Evolutionary conservation across 306 rosid species (phyloP), one percentile per base, ranked within the genome.

Genomic region (Castanospermum australe): DNA sequence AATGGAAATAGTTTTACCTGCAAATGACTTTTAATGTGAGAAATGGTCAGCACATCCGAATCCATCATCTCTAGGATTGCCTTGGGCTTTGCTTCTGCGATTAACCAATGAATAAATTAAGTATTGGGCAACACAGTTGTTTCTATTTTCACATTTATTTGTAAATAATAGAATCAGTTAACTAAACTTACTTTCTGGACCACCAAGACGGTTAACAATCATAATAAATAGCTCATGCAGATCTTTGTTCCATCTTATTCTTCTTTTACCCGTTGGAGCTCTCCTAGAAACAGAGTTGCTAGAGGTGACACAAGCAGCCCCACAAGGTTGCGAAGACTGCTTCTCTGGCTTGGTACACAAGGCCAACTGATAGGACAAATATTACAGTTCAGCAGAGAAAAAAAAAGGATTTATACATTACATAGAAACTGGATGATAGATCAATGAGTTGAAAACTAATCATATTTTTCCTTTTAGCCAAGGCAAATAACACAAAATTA

Each of bases 1-100:
- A 17, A 30, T 72, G 30, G 3, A 20, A 77, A 41, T 45, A 41
- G 30, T 5, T 56, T 68, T 68, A 84, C 90, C 90, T 87, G 90
- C 68, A 84, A 82, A 67, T 87, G 88, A 67, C 90, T 87, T 76
- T 84, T 87, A 45, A 87, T 67, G 11, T 87, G 90, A 65, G 86
- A 75, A 79, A 84, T 79, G 44, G 85, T 82, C 35, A 87, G 71
- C 70, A 67, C 28, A 44, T 87, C 65, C 4, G 90, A 78, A 52
- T 76, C 61, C 90, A 84, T 87, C 86, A 82, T 77, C 64, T 84
- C 79, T 73, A 84, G 79, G 42, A 87, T 87, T 20, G 86, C 80
- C 84, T 76, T 87, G 12, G 90, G 90, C 47, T 80, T 87, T 76
- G 90, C 90, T 54, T 67, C 90, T 87, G 35, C 22, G 11, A 67